phyloP scores from a whole-genome alignment of 768 basidiomycete genomes.

The Podaxis sp. region DNA sequence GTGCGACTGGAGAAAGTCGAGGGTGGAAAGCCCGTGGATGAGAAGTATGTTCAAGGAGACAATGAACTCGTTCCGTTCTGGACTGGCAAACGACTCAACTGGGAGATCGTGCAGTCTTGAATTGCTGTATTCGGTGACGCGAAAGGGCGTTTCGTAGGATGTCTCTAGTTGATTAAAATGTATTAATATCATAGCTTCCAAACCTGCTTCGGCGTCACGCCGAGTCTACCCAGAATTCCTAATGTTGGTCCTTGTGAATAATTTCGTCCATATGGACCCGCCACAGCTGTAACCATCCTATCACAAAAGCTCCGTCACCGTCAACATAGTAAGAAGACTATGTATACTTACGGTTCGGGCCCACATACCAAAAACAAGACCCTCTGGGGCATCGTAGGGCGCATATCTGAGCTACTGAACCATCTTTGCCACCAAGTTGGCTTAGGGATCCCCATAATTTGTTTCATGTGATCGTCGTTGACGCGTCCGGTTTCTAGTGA shows the following conservation, averaged over 20 bases:
- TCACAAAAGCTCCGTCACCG: conserved; percentile 1
- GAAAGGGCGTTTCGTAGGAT: background rate
- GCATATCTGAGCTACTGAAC: conserved; percentile 23
- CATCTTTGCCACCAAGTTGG: conserved; percentile 34
- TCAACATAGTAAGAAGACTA: background rate
- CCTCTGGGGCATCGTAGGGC: conserved; percentile 29
- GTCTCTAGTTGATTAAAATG: background rate
- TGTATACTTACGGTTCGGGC: conserved; percentile 67
- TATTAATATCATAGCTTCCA: conserved; percentile 54
- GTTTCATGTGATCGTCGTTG: conserved; percentile 45
- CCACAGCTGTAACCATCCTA: conserved; percentile 76
- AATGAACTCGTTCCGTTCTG: conserved; percentile 80
- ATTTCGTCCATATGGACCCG: conserved; percentile 76
- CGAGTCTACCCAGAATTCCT: conserved; percentile 65
- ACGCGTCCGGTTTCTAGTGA: conserved; percentile 53
- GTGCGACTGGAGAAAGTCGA: conserved; percentile 46
- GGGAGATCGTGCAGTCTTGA: conserved; percentile 49
- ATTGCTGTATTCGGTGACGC: background rate
- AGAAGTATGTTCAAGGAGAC: conserved; percentile 45
- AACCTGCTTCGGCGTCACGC: conserved; percentile 61
- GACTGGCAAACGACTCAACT: conserved; percentile 78
- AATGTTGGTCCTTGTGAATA: conserved; percentile 72
- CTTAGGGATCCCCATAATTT: conserved; percentile 33
- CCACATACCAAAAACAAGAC: conserved; percentile 79
- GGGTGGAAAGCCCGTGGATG: conserved; percentile 40